Conservation (phyloP, 2,329 filamentous ascomycete genomes). For the Dryadomyces quercivorus region DNA sequence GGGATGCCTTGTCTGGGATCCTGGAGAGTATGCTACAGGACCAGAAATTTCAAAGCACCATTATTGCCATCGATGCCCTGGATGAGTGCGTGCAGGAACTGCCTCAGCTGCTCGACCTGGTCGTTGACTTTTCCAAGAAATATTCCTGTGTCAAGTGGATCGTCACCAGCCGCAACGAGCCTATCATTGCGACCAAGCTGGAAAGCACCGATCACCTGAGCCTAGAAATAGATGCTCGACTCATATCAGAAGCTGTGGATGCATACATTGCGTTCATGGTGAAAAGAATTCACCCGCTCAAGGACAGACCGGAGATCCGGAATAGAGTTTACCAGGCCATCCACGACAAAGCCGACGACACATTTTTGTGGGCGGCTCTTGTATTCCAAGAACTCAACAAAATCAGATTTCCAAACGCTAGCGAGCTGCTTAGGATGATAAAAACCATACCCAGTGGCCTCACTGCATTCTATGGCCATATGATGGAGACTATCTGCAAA, state of each 20-base stretch:
- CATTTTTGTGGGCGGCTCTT: conserved; percentile 32
- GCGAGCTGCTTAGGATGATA: conserved; percentile 9
- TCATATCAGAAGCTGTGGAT: conserved; percentile 18
- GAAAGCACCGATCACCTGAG: conserved; percentile 13
- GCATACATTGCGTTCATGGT: conserved; percentile 25
- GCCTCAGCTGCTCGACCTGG: conserved; percentile 20
- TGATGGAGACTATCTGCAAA: background rate
- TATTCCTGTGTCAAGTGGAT: conserved; percentile 25
- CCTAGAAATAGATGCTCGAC: conserved; percentile 24
- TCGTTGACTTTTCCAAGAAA: conserved; percentile 12
- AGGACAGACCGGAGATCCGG: conserved; percentile 13
- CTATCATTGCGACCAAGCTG: conserved; percentile 22
- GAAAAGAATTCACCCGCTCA: conserved; percentile 12
- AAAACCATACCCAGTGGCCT: conserved; percentile 21
- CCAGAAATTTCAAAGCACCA: conserved; percentile 15
- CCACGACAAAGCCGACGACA: conserved; percentile 21
- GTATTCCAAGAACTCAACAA: conserved; percentile 19
- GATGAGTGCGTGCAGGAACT: conserved; percentile 27
- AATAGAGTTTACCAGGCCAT: conserved; percentile 15
- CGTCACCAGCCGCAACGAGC: conserved; percentile 29
- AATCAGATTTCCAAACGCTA: conserved; percentile 7
- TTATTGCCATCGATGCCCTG: conserved; percentile 32
- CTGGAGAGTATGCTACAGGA: conserved; percentile 28
- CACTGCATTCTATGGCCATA: background rate
- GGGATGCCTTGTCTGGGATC: conserved; percentile 24